phyloP scores from a whole-genome alignment of 2,329 filamentous ascomycete species.

The Lachnellula hyalina region DNA sequence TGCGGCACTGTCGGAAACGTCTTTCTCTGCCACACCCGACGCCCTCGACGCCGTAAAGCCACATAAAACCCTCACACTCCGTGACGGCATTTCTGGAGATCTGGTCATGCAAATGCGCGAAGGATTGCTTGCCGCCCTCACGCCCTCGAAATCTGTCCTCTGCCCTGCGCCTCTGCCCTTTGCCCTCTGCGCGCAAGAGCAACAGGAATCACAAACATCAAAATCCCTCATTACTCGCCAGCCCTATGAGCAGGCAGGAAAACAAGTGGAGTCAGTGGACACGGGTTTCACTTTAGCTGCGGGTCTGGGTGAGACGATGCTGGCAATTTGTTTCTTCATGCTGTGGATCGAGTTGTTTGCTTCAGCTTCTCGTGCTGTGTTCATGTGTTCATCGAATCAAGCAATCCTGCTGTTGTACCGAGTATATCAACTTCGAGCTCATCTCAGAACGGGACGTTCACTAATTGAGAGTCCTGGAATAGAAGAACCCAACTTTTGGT shows the following conservation, averaged over 20 bases:
- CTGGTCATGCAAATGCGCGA: not conserved
- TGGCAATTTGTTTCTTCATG: not conserved
- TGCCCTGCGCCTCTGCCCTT: not conserved
- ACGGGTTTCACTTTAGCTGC: not conserved
- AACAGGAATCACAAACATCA: not conserved
- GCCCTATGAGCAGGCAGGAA: conserved; percentile 1
- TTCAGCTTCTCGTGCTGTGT: not conserved
- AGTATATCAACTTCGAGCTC: not conserved
- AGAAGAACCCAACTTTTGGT: not conserved
- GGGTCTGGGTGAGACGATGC: not conserved
- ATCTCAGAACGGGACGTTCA: not conserved
- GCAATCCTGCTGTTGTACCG: not conserved
- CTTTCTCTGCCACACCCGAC: not conserved
- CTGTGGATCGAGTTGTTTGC: not conserved
- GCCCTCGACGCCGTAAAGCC: not conserved
- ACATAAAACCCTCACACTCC: conserved; percentile 2
- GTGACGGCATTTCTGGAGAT: conserved; percentile 1
- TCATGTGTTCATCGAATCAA: not conserved
- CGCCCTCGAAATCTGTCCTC: conserved; percentile 1
- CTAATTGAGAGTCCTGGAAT: not conserved
- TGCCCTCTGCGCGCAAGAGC: not conserved
- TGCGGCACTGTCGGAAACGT: too few species aligned
- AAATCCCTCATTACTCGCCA: conserved; percentile 11
- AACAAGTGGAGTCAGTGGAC: not conserved
- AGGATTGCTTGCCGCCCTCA: not conserved